These are phyloP conservation scores for Prunus yedoensis DNA, from an alignment of 331 rosid genomes.

Conservation along the genomic window DNA sequence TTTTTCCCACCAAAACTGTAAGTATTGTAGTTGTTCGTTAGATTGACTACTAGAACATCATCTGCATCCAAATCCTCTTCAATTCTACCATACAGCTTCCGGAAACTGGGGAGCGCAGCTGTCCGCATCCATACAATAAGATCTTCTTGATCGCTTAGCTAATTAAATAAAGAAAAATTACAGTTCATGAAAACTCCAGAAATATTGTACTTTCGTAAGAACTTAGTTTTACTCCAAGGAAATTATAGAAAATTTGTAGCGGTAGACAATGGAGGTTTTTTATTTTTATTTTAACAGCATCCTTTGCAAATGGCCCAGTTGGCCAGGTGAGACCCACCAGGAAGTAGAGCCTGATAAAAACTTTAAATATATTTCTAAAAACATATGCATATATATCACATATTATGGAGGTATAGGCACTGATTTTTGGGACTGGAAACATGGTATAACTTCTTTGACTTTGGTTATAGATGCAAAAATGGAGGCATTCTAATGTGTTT, in stretches of 20 bases:
- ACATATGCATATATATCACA: too few species aligned
- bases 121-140: conserved; percentile 98
- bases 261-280: background rate
- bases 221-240: conserved; percentile 2
- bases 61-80: conserved; percentile 84
- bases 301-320: too few species aligned
- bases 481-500: too few species aligned
- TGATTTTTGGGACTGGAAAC: too few species aligned
- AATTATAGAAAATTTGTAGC: background rate
- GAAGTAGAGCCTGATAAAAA: too few species aligned
- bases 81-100: conserved; percentile 89
- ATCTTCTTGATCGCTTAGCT: conserved; percentile 97
- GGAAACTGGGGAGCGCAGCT: conserved; percentile 92
- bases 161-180: conserved; percentile 27
- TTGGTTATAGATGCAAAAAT: too few species aligned
- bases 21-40: conserved; percentile 78
- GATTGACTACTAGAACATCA: conserved; percentile 65
- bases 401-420: too few species aligned
- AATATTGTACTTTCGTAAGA: background rate
- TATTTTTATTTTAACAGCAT: background rate
- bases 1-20: conserved; percentile 91
- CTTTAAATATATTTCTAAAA: too few species aligned
- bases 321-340: too few species aligned
- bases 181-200: conserved; percentile 23
- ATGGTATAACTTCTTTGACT: too few species aligned